These are phyloP conservation scores for Teratosphaeria zuluensis DNA, from an alignment of 2,329 filamentous ascomycete species.

Conservation along the genomic window DNA sequence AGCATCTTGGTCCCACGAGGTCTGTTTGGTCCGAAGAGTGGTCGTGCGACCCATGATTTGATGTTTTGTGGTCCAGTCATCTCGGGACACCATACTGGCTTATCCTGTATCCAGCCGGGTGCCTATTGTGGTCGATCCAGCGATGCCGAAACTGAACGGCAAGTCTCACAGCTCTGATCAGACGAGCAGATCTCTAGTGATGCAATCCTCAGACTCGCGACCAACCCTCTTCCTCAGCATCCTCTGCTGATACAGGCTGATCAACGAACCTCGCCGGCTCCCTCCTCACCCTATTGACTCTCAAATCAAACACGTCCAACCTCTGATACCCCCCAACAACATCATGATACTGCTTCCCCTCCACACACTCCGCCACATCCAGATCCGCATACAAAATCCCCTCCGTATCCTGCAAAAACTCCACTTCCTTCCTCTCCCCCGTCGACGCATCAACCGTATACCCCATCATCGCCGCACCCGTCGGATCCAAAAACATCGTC, in stretches of 20 bases:
- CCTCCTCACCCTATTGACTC: slow-evolving; percentile 35
- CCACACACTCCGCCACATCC: slow-evolving; percentile 40
- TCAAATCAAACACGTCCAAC: slow-evolving; percentile 44
- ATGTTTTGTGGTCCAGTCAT: no score
- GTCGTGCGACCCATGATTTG: no score
- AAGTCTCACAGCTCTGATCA: no score
- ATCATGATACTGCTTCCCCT: slow-evolving; percentile 50
- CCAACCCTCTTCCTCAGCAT: no score
- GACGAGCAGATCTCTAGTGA: no score
- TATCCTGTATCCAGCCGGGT: no score
- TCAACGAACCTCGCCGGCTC: slow-evolving; percentile 9
- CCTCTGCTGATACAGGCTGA: neutral
- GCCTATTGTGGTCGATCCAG: no score
- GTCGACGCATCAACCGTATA: slow-evolving; percentile 28
- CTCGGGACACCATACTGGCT: no score
- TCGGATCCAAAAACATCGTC: slow-evolving; percentile 44
- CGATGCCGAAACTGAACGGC: no score
- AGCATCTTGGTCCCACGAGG: no score
- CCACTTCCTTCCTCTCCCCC: slow-evolving; percentile 7
- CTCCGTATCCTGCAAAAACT: slow-evolving; percentile 38
- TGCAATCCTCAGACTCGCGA: no score
- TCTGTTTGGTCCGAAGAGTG: no score
- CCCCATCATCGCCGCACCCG: slow-evolving; percentile 29
- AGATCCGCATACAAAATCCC: slow-evolving; percentile 45
- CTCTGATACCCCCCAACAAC: slow-evolving; percentile 48